Conservation (phyloP, 345 rosid genomes). For the Camelina hispida region DNA sequence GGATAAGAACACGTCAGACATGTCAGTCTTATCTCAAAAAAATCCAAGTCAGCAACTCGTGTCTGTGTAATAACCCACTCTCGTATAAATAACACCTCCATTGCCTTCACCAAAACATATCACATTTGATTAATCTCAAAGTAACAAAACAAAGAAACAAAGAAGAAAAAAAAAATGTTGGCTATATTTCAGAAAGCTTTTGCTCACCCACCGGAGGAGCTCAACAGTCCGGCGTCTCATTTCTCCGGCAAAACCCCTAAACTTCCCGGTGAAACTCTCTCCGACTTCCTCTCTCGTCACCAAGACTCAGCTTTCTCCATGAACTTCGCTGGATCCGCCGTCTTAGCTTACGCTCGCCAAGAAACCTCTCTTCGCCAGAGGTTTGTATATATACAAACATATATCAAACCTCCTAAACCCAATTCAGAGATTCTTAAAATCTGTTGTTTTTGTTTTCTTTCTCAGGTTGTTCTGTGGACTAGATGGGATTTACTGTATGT, state of each 20-base stretch:
- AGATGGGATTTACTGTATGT: conserved; percentile 81
- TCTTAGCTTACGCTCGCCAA: conserved; percentile 58
- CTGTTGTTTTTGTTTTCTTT: neutral
- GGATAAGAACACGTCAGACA: conserved; percentile 49
- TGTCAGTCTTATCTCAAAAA: conserved; percentile 48
- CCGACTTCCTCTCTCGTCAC: conserved; percentile 60
- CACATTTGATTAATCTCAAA: neutral
- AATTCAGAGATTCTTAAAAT: neutral
- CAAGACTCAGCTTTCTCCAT: conserved; percentile 62
- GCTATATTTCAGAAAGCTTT: conserved; percentile 75
- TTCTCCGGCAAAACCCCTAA: conserved; percentile 51
- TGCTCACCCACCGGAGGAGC: conserved; percentile 86
- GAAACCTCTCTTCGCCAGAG: conserved; percentile 56
- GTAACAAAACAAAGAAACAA: neutral
- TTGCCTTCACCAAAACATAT: neutral
- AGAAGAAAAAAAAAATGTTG: conserved; percentile 52
- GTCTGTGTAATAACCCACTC: neutral
- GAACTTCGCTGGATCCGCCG: conserved; percentile 63
- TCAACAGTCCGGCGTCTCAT: conserved; percentile 78
- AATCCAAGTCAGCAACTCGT: conserved; percentile 26
- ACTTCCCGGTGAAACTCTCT: conserved; percentile 63
- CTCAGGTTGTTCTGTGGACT: conserved; percentile 79
- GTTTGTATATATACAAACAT: conserved; percentile 31
- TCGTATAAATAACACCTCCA: conserved; percentile 12
- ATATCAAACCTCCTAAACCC: neutral